Evolutionary conservation across 2,329 filamentous ascomycete genomes (phyloP), one percentile per base, ranked within the genome.

Genomic region (Stenocarpella maydis): DNA sequence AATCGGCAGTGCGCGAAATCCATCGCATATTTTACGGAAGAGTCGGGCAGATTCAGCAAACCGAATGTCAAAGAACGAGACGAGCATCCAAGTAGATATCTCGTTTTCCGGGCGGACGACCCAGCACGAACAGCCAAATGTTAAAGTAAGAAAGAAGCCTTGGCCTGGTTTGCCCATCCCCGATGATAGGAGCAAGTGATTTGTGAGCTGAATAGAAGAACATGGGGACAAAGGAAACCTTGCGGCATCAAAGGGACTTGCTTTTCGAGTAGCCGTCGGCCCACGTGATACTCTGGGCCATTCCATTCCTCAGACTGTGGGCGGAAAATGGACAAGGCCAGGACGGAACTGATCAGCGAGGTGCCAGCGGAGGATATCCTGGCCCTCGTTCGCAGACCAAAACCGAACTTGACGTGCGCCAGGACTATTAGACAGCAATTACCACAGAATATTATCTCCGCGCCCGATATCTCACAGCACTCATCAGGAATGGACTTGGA

Each of bases 401-500:
- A 8, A n/a, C 50, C 26, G 19, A n/a, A 7, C n/a, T 10, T 3
- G 17, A 39, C 31, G 2, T 9, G 31, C n/a, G 4, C 24, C 26
- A 41, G 53, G 34, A 39, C 31, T 26, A 41, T 58, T n/a, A 43
- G 37, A 45, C 24, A 34, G 41, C 41, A 61, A 34, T 61, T 34
- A 47, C 41, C 41, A 47, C 26, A 61, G 10, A 61, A 61, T 61
- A 5, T 5, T 43, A 24, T 41, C n/a, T 39, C 19, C 28, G 34
- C 14, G 49, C 26, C 41, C 14, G 28, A 31, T 24, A 3, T 31
- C 39, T 45, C 26, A 8, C 39, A 31, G 55, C 24, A 3, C 39
- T 19, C 26, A 17, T 21, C 39, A 63, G 58, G 58, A 49, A 63
- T 37, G 58, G n/a, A 47, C 58, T 61, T 61, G 7, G 26, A 9